Percentiles rank a stretch among this genome's conserved stretches.
phyloP scores from a whole-genome alignment of 176 grass and related monocot species.

The Cenchrus americanus region DNA sequence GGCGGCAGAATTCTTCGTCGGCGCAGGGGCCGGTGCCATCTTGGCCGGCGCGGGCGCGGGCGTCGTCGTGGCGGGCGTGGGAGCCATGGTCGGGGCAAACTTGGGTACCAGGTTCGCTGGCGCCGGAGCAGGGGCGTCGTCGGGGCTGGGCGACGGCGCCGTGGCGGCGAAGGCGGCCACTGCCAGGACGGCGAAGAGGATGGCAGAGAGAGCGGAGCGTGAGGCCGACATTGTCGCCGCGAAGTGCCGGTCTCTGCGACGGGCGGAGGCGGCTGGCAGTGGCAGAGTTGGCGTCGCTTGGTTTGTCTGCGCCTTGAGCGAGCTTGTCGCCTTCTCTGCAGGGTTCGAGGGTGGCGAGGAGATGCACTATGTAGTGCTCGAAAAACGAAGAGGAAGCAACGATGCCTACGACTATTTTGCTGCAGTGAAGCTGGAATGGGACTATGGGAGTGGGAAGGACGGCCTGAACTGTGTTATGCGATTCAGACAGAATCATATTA shows the following conservation, averaged over 20 bases:
- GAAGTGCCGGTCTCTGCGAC: not conserved
- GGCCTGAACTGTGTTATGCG: not conserved
- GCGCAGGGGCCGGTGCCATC: not conserved
- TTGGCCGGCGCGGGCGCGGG: not conserved
- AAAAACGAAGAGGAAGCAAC: not conserved
- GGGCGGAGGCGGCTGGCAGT: not conserved
- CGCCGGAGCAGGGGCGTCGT: not conserved
- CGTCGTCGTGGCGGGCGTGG: not conserved
- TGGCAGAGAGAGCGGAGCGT: not conserved
- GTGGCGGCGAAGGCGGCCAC: not conserved
- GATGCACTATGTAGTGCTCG: not conserved
- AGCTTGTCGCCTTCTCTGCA: not conserved
- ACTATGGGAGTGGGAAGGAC: not conserved
- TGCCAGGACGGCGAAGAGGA: constrained; percentile 16
- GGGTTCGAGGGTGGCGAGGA: not conserved
- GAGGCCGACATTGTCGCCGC: not conserved
- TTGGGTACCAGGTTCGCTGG: not conserved
- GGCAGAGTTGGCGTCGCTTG: too few relatives aligned
- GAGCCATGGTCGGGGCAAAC: not conserved
- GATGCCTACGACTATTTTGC: not conserved
- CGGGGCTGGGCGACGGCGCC: constrained; percentile 3
- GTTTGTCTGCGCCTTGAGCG: not conserved
- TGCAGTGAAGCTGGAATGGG: not conserved
- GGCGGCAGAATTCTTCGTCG: not conserved
- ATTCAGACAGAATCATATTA: too few relatives aligned